Conservation (phyloP, 805 yeast genomes). For the Maudiozyma serrabonitensis region DNA sequence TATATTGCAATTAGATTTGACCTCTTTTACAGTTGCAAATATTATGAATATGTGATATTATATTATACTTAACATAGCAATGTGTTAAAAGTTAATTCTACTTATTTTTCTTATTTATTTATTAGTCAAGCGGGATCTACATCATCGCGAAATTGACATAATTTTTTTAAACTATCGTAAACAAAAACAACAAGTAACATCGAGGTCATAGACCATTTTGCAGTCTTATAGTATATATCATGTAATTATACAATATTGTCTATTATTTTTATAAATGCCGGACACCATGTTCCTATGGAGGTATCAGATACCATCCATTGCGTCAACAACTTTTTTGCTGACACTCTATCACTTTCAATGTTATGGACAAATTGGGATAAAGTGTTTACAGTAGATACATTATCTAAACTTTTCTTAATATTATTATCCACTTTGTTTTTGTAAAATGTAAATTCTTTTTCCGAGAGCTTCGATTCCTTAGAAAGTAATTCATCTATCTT, state of each 20-base stretch:
- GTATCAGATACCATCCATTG: conserved; percentile 49
- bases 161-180: neutral
- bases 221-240: neutral
- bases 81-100: no score
- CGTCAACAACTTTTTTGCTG: conserved; percentile 31
- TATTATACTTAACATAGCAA: no score
- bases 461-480: conserved; percentile 28
- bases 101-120: no score
- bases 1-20: no score
- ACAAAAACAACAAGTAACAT: no score
- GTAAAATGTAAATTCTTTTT: conserved; percentile 37
- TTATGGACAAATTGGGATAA: conserved; percentile 20
- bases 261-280: conserved; percentile 50
- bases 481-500: conserved; percentile 22
- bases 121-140: no score
- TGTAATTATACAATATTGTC: conserved; percentile 24
- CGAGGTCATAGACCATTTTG: neutral
- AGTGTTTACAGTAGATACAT: conserved; percentile 22
- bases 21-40: no score
- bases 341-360: conserved; percentile 12
- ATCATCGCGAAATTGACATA: neutral
- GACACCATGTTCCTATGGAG: conserved; percentile 56
- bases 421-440: conserved; percentile 31
- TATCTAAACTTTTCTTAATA: conserved; percentile 20
- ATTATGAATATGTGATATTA: no score